Conservation (phyloP, 2,329 filamentous ascomycete genomes). For the Calycina herbarum region DNA sequence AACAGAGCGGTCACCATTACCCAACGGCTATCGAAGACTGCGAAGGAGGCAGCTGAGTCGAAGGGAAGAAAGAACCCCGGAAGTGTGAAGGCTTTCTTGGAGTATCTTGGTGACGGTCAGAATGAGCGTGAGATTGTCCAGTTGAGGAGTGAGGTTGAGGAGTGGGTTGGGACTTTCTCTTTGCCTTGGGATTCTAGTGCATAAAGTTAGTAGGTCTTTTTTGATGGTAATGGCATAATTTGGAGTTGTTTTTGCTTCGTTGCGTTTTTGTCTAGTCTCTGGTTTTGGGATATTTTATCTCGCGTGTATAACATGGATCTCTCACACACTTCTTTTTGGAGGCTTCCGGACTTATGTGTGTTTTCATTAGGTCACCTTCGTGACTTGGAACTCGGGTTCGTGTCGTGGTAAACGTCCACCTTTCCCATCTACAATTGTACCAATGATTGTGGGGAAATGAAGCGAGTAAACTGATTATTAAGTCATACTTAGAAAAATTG, state of each 20-base stretch:
- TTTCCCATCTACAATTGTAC: too few species aligned
- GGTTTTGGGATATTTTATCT: too few species aligned
- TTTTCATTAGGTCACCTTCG: too few species aligned
- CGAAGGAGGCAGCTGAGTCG: slow-evolving; percentile 66
- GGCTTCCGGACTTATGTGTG: too few species aligned
- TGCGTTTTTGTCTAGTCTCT: background rate
- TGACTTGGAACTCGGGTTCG: too few species aligned
- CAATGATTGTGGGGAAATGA: too few species aligned
- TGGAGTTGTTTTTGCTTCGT: background rate
- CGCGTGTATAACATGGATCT: too few species aligned
- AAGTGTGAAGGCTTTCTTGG: slow-evolving; percentile 66
- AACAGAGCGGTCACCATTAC: slow-evolving; percentile 81
- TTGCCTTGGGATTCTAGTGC: slow-evolving; percentile 59
- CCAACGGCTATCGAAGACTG: slow-evolving; percentile 71
- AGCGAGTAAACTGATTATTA: too few species aligned
- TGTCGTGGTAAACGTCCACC: too few species aligned
- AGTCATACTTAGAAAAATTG: too few species aligned
- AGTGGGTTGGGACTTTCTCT: slow-evolving; percentile 75
- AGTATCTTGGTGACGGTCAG: slow-evolving; percentile 67
- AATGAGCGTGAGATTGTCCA: slow-evolving; percentile 70
- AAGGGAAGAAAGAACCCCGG: slow-evolving; percentile 65
- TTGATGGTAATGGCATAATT: background rate
- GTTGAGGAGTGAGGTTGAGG: slow-evolving; percentile 71
- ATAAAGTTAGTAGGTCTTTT: background rate
- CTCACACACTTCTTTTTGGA: too few species aligned